Evolutionary conservation across 257 asterid genomes (phyloP).

Genomic region (Solanum paucissectum): DNA sequence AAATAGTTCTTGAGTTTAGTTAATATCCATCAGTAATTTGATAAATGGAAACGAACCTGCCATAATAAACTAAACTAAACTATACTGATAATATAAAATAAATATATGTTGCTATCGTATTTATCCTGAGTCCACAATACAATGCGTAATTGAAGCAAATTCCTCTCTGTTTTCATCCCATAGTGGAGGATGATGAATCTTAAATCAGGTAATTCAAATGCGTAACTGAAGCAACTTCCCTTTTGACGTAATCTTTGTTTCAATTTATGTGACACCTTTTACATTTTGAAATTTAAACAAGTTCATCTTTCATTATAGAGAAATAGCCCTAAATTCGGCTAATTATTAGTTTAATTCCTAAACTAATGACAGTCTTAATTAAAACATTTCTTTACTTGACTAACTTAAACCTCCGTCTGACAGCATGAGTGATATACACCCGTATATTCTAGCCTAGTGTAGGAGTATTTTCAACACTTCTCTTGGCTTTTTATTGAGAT

Average conservation of each 20-base stretch:
- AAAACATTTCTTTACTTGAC: no score
- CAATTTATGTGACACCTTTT: rapidly evolving
- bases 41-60: no score
- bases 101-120: neutral
- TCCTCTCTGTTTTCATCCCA: neutral
- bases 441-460: no score
- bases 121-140: neutral
- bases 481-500: no score
- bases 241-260: no score
- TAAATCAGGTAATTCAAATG: neutral
- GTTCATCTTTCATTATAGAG: no score
- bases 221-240: neutral
- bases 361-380: no score
- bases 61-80: neutral
- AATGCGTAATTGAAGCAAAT: neutral
- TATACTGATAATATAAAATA: neutral
- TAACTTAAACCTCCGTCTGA: no score
- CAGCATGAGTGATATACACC: no score
- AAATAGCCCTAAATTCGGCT: rapidly evolving
- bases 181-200: neutral
- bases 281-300: rapidly evolving
- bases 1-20: neutral
- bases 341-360: no score
- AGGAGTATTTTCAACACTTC: no score
- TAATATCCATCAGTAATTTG: neutral